Evolutionary conservation across 257 asterid species (phyloP).

Genomic region (Solanum corneliomulleri): DNA sequence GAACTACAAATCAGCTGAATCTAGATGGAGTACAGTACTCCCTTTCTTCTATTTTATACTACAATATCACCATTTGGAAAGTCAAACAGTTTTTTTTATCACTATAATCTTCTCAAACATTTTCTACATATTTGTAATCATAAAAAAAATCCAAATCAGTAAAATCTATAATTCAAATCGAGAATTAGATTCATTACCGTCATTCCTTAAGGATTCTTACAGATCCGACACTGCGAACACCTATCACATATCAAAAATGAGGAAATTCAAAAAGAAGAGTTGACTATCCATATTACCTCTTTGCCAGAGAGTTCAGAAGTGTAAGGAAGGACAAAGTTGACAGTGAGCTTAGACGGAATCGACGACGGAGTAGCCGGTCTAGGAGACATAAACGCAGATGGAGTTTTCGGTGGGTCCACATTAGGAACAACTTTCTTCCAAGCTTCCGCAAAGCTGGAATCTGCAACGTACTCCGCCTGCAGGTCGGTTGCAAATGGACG

Average conservation of each 20-base stretch:
- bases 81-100: not conserved
- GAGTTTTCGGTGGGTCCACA: conserved; percentile 67
- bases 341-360: conserved; percentile 73
- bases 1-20: not conserved
- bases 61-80: not conserved
- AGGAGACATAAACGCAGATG: conserved; percentile 51
- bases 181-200: not conserved
- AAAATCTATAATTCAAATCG: not conserved
- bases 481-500: conserved; percentile 60
- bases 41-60: not conserved
- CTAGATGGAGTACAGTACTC: not conserved
- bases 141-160: not conserved
- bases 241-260: not conserved
- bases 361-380: conserved; percentile 66
- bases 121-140: not conserved
- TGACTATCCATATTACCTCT: conserved; percentile 27
- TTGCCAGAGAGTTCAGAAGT: conserved; percentile 44
- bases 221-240: not conserved
- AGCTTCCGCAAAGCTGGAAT: conserved; percentile 41
- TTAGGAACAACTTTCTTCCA: conserved; percentile 56
- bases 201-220: not conserved
- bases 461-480: conserved; percentile 32
- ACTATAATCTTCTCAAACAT: not conserved
- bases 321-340: conserved; percentile 80
- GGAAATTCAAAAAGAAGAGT: not conserved